phyloP scores from a whole-genome alignment of 306 rosid species.

The Lathyrus aphaca region DNA sequence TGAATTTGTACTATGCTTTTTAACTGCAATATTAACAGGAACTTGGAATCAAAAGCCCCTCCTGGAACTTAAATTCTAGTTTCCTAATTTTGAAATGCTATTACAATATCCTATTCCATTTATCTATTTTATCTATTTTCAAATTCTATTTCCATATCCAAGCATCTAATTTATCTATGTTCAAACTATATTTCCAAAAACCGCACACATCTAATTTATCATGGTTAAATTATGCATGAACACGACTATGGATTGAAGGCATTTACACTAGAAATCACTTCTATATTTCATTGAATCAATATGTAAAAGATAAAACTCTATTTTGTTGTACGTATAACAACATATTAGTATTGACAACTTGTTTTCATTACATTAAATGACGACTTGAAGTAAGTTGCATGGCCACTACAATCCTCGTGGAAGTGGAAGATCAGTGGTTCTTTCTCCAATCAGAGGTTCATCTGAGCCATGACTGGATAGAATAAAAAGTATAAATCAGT shows the following conservation, averaged over 20 bases:
- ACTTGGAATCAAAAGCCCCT: too few relatives aligned
- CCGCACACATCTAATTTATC: not conserved
- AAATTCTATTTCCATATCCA: not conserved
- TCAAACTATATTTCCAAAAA: not conserved
- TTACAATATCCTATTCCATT: too few relatives aligned
- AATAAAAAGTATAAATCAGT: constrained; percentile 3
- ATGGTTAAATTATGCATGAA: not conserved
- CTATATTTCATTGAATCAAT: constrained; percentile 5
- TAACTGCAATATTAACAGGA: too few relatives aligned
- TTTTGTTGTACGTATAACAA: constrained; percentile 15
- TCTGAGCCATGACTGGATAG: constrained; percentile 75
- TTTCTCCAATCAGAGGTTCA: constrained; percentile 57
- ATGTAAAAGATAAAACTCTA: not conserved
- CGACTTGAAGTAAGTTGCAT: constrained; percentile 17
- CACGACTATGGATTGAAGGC: not conserved
- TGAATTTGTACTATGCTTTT: too few relatives aligned
- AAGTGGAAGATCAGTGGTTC: constrained; percentile 64
- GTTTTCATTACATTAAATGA: constrained; percentile 25
- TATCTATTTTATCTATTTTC: too few relatives aligned
- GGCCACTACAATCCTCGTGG: constrained; percentile 56
- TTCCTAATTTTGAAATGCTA: too few relatives aligned
- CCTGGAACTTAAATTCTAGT: too few relatives aligned
- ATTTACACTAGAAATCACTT: not conserved
- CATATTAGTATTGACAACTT: constrained; percentile 12
- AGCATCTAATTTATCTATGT: not conserved